Evolutionary conservation across 257 asterid species (phyloP).

Genomic region (Rauvolfia tetraphylla): DNA sequence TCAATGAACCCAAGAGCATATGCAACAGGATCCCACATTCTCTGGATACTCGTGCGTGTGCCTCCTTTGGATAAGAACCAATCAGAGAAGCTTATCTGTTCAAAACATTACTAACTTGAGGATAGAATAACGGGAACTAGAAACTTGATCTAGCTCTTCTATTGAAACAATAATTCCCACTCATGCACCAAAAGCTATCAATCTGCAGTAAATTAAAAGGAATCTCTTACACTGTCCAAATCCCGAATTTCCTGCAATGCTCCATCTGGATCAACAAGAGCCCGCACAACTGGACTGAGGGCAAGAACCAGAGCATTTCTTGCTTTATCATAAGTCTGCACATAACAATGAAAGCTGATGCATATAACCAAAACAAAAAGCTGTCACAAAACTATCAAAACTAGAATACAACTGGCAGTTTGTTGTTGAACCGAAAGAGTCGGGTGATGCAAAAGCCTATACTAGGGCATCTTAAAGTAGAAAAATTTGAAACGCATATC

Average conservation of each 20-base stretch:
- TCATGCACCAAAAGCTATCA: neutral
- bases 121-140: slow-evolving; percentile 11
- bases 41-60: slow-evolving; percentile 84
- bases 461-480: neutral
- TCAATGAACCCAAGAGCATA: slow-evolving; percentile 99
- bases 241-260: slow-evolving; percentile 75
- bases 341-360: slow-evolving; percentile 17
- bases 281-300: slow-evolving; percentile 98
- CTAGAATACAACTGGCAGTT: neutral
- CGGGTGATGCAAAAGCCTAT: neutral
- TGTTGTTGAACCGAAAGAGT: neutral
- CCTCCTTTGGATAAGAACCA: slow-evolving; percentile 99
- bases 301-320: slow-evolving; percentile 98
- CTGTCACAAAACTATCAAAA: neutral
- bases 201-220: slow-evolving; percentile 6
- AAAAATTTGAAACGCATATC: neutral
- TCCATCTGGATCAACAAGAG: slow-evolving; percentile 97
- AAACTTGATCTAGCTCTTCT: neutral
- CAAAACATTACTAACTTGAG: slow-evolving; percentile 21
- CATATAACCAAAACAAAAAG: neutral
- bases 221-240: slow-evolving; percentile 65
- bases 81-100: slow-evolving; percentile 89
- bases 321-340: slow-evolving; percentile 87
- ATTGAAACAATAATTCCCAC: neutral
- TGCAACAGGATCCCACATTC: slow-evolving; percentile 99